Evolutionary conservation across 257 asterid genomes (phyloP).

Genomic region (Jaltomata sinuosa): DNA sequence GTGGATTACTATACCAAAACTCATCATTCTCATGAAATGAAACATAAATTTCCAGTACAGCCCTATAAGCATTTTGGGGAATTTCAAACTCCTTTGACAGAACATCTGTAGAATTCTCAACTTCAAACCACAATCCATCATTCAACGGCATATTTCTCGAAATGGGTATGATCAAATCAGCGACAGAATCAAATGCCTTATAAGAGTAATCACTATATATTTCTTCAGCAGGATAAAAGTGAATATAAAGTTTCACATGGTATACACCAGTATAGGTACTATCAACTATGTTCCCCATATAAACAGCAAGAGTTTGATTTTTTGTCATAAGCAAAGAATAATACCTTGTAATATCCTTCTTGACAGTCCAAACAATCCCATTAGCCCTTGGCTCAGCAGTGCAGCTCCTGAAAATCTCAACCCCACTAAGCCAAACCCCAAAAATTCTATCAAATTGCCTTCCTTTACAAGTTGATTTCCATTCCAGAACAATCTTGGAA

Average conservation of each 20-base stretch:
- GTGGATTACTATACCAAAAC: conserved; percentile 59
- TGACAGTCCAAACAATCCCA: conserved; percentile 62
- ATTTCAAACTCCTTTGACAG: conserved; percentile 34
- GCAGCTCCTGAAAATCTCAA: conserved; percentile 77
- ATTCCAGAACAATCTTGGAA: conserved; percentile 50
- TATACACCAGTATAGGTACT: conserved; percentile 64
- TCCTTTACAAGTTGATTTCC: conserved; percentile 65
- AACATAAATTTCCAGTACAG: conserved; percentile 65
- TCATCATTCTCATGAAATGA: conserved; percentile 85
- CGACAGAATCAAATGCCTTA: conserved; percentile 17
- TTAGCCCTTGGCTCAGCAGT: conserved; percentile 57
- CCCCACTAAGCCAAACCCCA: conserved; percentile 90
- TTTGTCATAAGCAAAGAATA: conserved; percentile 40
- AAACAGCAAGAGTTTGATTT: conserved; percentile 52
- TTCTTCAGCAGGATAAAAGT: conserved; percentile 46
- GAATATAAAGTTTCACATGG: conserved; percentile 50
- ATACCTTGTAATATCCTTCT: conserved; percentile 74
- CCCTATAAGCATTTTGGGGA: conserved; percentile 49
- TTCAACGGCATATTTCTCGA: conserved; percentile 56
- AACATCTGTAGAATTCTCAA: conserved; percentile 39
- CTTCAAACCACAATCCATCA: conserved; percentile 76
- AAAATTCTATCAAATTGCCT: conserved; percentile 75
- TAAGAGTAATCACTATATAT: conserved; percentile 1
- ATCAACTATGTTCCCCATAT: conserved; percentile 55
- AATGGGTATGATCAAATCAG: conserved; percentile 73